Conservation (phyloP, 148 eudicot species). For the Pouteria glomerata region DNA sequence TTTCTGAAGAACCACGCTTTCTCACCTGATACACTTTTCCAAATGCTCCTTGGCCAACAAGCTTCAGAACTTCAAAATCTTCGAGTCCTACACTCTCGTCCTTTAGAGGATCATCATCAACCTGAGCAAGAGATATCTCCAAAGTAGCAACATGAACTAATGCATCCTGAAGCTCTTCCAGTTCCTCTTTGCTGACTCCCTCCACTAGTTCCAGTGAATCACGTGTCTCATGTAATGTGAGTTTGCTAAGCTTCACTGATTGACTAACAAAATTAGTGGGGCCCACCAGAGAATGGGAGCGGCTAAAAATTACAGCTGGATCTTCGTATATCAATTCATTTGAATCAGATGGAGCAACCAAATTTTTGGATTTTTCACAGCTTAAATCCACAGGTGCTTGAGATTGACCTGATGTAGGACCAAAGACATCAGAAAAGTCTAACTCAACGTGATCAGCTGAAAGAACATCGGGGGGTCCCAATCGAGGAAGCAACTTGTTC, state of each 20-base stretch:
- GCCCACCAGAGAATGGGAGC: constrained; percentile 55
- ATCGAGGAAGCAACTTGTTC: constrained; percentile 12
- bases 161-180: constrained; percentile 16
- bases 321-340: constrained; percentile 35
- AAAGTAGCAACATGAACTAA: constrained; percentile 14
- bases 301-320: constrained; percentile 38
- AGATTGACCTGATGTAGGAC: constrained; percentile 16
- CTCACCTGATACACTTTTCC: constrained; percentile 43
- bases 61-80: constrained; percentile 38
- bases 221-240: constrained; percentile 24
- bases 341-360: constrained; percentile 16
- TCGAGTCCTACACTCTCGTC: constrained; percentile 20
- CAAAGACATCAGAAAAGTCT: constrained; percentile 33
- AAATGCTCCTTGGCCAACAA: constrained; percentile 44
- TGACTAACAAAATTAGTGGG: constrained; percentile 36
- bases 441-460: not conserved
- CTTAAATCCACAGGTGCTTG: constrained; percentile 10
- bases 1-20: constrained; percentile 24
- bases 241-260: constrained; percentile 40
- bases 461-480: constrained; percentile 9
- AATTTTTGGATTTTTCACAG: constrained; percentile 17
- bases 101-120: constrained; percentile 16
- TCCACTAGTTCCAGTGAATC: constrained; percentile 21
- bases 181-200: constrained; percentile 11
- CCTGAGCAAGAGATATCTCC: constrained; percentile 10